Conservation (phyloP, 1,284 basidiomycete species). For the Filobasidium uniguttulatum region DNA sequence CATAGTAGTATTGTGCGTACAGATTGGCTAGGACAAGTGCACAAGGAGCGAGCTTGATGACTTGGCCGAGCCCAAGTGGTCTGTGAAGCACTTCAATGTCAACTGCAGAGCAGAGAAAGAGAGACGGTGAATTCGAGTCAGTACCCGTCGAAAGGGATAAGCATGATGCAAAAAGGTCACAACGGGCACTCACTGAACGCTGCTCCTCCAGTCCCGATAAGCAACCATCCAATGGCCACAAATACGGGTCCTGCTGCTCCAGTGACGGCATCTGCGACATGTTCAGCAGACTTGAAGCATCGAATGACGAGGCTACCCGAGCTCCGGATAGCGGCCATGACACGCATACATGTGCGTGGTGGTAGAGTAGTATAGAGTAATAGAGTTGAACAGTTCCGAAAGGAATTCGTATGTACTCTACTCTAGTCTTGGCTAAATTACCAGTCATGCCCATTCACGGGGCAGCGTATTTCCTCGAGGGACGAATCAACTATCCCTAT, state of each 20-base stretch:
- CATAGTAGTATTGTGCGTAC: conserved; percentile 69
- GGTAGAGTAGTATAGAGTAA: too few species aligned
- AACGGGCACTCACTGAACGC: conserved; percentile 59
- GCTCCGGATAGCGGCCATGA: conserved; percentile 19
- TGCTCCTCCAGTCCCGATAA: conserved; percentile 55
- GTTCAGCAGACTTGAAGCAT: conserved; percentile 71
- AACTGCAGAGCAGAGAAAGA: conserved; percentile 45
- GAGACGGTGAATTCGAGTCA: conserved; percentile 12
- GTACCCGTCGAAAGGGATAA: not conserved
- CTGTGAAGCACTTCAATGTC: conserved; percentile 50
- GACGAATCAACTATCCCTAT: conserved; percentile 17
- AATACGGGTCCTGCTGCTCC: conserved; percentile 85
- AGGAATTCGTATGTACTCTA: too few species aligned
- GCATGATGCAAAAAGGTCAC: not conserved
- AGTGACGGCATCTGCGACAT: conserved; percentile 61
- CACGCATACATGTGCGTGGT: too few species aligned
- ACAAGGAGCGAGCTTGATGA: conserved; percentile 49
- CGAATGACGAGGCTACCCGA: conserved; percentile 50
- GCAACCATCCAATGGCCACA: conserved; percentile 56
- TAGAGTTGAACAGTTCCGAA: too few species aligned
- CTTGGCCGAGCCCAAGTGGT: conserved; percentile 39
- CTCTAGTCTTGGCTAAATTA: too few species aligned
- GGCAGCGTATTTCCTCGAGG: conserved; percentile 12
- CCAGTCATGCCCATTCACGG: conserved; percentile 30
- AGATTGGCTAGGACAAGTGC: conserved; percentile 63